Base-by-base conservation (phyloP, 1,139 yeast genomes). In the Yamadazyma jaroonii region DNA sequence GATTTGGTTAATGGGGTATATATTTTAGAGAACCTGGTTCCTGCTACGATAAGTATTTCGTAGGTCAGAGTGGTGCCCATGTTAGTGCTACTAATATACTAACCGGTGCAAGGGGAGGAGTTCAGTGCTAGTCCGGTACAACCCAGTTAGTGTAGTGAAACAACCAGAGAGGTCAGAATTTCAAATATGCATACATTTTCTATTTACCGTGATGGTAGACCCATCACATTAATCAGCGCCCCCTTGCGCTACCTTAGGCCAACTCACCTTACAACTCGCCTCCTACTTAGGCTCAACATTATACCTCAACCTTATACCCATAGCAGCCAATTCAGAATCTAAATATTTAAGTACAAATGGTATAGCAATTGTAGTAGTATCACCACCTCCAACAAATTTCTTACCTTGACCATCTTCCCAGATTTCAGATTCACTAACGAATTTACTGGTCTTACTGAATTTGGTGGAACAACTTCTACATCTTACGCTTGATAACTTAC, bases 401-500 rank as follows among this genome's bases (percentile, higher is more conserved):
- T 79, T 84, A 36, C 98, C 97, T 53, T 83, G 89, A 12, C 97
- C 97, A 61, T 92, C 98, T 68, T 90, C 97, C 99, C 99, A 92
- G 34, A 85, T 77, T 40, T 83, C 87, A n/a, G 85, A 70, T 47
- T 84, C 90, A 48, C 79, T 80, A 40, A 79, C 78, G 48, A 69
- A 76, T 25, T 73, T 67, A 29, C 56, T 57, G 48, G 64, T 63
- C 17, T 63, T 56, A 29, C 72, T 74, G 50, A 84, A 72, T 51
- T 77, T 80, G 39, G 71, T 67, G 7, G 98, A 87, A 69, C 99
- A 92, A 55, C 92, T 80, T 61, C 98, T 85, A 65, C 99, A 92
- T 59, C 95, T 79, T 29, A 85, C 73, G 4, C 82, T 68, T 1
- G 96, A 81, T 50, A 77, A 67, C 6, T 90, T 67, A 12, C 98